Conservation (phyloP, 2,329 filamentous ascomycete genomes). For the Sarocladium kiliense region DNA sequence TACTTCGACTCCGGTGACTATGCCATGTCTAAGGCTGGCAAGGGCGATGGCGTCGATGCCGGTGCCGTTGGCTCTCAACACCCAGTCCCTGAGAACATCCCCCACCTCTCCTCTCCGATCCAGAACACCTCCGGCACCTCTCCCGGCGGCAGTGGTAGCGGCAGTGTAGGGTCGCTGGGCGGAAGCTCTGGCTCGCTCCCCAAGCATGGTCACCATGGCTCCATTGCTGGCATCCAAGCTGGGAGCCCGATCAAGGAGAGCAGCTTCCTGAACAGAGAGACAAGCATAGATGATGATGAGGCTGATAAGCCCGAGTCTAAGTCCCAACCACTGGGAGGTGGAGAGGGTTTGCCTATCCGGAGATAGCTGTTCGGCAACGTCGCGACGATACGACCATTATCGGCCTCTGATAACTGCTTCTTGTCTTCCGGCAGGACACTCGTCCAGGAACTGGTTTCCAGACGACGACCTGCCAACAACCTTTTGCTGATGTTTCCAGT, state of each 20-base stretch:
- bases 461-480: not conserved
- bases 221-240: slow-evolving; percentile 46
- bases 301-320: slow-evolving; percentile 38
- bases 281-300: slow-evolving; percentile 56
- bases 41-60: slow-evolving; percentile 88
- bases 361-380: slow-evolving; percentile 3
- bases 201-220: slow-evolving; percentile 36
- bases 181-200: slow-evolving; percentile 25
- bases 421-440: not conserved
- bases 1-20: slow-evolving; percentile 98
- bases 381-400: not conserved
- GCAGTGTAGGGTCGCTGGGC: slow-evolving; percentile 17
- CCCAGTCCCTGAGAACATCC: slow-evolving; percentile 91
- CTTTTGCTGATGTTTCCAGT: not conserved
- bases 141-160: slow-evolving; percentile 17
- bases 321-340: slow-evolving; percentile 9
- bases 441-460: not conserved
- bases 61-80: slow-evolving; percentile 93
- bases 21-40: slow-evolving; percentile 93
- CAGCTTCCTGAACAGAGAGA: slow-evolving; percentile 80
- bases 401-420: not conserved
- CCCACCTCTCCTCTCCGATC: slow-evolving; percentile 71
- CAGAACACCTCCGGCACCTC: slow-evolving; percentile 25
- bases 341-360: slow-evolving; percentile 12
- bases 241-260: slow-evolving; percentile 87